Conservation (phyloP, 2,329 filamentous ascomycete species). For the Colletotrichum truncatum region DNA sequence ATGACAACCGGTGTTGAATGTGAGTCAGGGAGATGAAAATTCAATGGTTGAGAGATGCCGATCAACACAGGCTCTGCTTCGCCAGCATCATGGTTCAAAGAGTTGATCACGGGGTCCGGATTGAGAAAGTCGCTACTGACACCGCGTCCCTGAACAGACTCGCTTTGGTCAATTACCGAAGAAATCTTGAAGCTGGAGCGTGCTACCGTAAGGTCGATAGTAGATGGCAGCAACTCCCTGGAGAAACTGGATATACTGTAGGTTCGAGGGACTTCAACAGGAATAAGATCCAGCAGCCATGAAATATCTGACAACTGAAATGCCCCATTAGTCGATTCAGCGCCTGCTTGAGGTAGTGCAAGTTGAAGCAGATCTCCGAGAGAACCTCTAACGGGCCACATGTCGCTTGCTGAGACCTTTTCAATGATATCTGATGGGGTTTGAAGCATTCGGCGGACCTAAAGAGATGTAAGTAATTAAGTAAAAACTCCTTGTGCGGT, state of each 20-base stretch:
- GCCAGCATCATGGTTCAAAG: too few species aligned
- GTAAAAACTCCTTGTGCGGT: too few species aligned
- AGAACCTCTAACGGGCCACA: constrained; percentile 61
- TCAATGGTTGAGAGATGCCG: constrained; percentile 60
- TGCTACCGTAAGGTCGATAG: constrained; percentile 60
- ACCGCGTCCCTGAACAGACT: constrained; percentile 48
- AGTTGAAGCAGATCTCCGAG: constrained; percentile 60
- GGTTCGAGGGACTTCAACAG: constrained; percentile 59
- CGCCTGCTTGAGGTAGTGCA: constrained; percentile 56
- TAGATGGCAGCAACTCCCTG: constrained; percentile 59
- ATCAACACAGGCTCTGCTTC: too few species aligned
- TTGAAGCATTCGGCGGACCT: too few species aligned
- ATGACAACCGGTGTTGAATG: constrained; percentile 59
- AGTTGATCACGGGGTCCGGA: constrained; percentile 59
- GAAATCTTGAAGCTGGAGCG: constrained; percentile 59
- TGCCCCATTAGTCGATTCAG: constrained; percentile 62
- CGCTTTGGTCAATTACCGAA: too few species aligned
- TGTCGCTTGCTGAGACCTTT: constrained; percentile 57
- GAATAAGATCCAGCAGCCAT: constrained; percentile 57
- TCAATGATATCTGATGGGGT: too few species aligned
- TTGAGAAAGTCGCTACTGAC: constrained; percentile 66
- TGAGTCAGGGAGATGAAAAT: constrained; percentile 61
- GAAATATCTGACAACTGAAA: constrained; percentile 46
- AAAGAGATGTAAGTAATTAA: too few species aligned
- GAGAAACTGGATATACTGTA: constrained; percentile 62